Evolutionary conservation across 148 eudicot genomes (phyloP), one percentile per base, ranked within the genome.

Genomic region (Pouteria glomerata): DNA sequence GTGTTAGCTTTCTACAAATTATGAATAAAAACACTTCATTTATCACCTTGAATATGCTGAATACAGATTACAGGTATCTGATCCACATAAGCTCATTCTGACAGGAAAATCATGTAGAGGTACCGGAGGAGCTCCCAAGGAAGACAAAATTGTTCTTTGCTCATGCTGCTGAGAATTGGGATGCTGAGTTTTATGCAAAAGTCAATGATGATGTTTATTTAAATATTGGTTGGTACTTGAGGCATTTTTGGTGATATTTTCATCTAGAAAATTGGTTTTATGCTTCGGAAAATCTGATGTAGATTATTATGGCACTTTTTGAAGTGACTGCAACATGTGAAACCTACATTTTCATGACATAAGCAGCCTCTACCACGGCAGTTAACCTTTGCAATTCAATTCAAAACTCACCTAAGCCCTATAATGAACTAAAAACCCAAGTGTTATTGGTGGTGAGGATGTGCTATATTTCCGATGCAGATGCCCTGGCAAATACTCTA

Each of bases 31-130:
- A 55, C 10, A 39, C 44, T 39, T 39, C 44, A 4, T 39, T 39
- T 5, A 5, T 5, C 2, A 55, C 27, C 11, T 10, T 55, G 27
- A 21, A 21, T 21, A 55, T 21, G 27, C 30, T 24, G 5, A 23
- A 23, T n/a, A 2, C 21, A 30, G n/a, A n/a, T n/a, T n/a, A n/a
- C n/a, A n/a, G n/a, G n/a, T n/a, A 41, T 26, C 73, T 35, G 11
- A 23, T 24, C 52, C 56, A 66, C 64, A 26, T 21, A 26, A 18
- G 62, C 42, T 56, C 15, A 29, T 29, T 39, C 68, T 67, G 47
- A 72, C 74, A 93, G 98, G 90, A 93, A 71, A 78, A 87, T 76
- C 98, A 87, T 64, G 86, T 87, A 58, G 98, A 93, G 84, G 85
- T 81, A 39, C 73, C 84, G 6, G 89, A 85, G 76, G 94, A 87